phyloP scores from a whole-genome alignment of 1,284 basidiomycete genomes.

The Xerocomus cyaneibrunnescens region DNA sequence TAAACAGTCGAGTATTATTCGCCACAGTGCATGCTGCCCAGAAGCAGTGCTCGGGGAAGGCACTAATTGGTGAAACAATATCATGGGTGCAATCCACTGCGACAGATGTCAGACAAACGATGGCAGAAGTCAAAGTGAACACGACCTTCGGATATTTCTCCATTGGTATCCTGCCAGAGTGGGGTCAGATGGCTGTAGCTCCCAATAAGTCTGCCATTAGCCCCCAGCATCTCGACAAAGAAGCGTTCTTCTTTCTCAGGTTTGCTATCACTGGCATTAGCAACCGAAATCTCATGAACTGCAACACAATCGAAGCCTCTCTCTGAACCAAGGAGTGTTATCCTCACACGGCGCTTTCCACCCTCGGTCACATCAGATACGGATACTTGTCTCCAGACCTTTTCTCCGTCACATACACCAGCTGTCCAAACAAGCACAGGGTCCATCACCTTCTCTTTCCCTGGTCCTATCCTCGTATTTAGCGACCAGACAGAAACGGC shows the following conservation, averaged over 20 bases:
- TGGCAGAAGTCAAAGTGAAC: constrained; percentile 1
- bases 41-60: constrained; percentile 63
- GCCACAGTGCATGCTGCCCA: constrained; percentile 37
- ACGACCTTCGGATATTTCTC: constrained; percentile 55
- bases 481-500: constrained; percentile 69
- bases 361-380: constrained; percentile 24
- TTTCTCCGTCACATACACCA: constrained; percentile 24
- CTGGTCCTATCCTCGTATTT: constrained; percentile 60
- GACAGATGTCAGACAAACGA: constrained; percentile 9
- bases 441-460: constrained; percentile 61
- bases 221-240: constrained; percentile 29
- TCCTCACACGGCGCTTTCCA: constrained; percentile 9
- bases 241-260: constrained; percentile 7
- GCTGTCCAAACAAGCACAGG: constrained; percentile 55
- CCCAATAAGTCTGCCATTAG: constrained; percentile 47
- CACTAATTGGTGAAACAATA: constrained; percentile 34
- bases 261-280: neutral
- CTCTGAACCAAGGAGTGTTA: constrained; percentile 24
- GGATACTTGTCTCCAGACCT: constrained; percentile 41
- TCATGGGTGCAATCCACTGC: constrained; percentile 22
- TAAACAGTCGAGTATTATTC: constrained; percentile 41
- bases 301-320: constrained; percentile 17
- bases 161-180: constrained; percentile 51
- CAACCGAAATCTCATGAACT: constrained; percentile 19
- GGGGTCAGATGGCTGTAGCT: constrained; percentile 27